These are phyloP conservation scores for Coniochaeta ligniaria DNA, from an alignment of 2,329 filamentous ascomycete genomes.

Conservation along the genomic window DNA sequence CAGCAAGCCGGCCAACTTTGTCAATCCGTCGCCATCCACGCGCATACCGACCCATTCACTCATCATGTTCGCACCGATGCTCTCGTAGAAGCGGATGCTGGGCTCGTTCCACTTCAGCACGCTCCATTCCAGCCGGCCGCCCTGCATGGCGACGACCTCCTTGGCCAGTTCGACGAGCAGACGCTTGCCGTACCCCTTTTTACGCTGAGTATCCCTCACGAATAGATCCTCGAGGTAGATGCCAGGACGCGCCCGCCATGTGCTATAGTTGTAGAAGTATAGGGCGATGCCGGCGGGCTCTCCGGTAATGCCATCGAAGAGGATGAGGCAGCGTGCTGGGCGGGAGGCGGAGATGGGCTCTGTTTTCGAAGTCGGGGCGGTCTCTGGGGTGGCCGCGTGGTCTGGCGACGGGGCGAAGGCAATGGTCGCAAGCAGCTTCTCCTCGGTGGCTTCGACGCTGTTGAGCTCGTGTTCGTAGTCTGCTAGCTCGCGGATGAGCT, in stretches of 20 bases:
- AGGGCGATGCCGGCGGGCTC: slow-evolving; percentile 68
- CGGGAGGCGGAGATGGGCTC: slow-evolving; percentile 46
- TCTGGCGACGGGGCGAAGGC: slow-evolving; percentile 60
- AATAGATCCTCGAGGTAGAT: slow-evolving; percentile 95
- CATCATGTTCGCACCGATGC: slow-evolving; percentile 59
- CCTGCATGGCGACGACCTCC: slow-evolving; percentile 66
- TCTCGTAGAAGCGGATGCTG: slow-evolving; percentile 79
- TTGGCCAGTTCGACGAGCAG: slow-evolving; percentile 71
- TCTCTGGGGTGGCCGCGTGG: slow-evolving; percentile 17
- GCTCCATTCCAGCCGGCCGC: slow-evolving; percentile 78
- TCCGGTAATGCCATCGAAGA: slow-evolving; percentile 41
- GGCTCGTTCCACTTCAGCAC: slow-evolving; percentile 92
- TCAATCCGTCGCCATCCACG: slow-evolving; percentile 60
- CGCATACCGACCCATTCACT: slow-evolving; percentile 70
- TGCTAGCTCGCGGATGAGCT: slow-evolving; percentile 77
- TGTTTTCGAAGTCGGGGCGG: slow-evolving; percentile 29
- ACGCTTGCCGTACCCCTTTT: slow-evolving; percentile 71
- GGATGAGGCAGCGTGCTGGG: slow-evolving; percentile 71
- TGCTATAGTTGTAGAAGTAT: slow-evolving; percentile 94
- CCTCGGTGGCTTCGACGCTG: slow-evolving; percentile 70
- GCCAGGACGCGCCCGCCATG: slow-evolving; percentile 80
- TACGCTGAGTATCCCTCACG: slow-evolving; percentile 63
- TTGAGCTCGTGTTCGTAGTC: slow-evolving; percentile 76
- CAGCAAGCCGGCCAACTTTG: slow-evolving; percentile 46
- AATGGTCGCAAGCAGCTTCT: slow-evolving; percentile 65